A percentile compares a stretch with the other conserved stretches of the same genome.
These are phyloP conservation scores for Echinosphaeria canescens DNA, from an alignment of 2,329 filamentous ascomycete species.

Conservation along the genomic window DNA sequence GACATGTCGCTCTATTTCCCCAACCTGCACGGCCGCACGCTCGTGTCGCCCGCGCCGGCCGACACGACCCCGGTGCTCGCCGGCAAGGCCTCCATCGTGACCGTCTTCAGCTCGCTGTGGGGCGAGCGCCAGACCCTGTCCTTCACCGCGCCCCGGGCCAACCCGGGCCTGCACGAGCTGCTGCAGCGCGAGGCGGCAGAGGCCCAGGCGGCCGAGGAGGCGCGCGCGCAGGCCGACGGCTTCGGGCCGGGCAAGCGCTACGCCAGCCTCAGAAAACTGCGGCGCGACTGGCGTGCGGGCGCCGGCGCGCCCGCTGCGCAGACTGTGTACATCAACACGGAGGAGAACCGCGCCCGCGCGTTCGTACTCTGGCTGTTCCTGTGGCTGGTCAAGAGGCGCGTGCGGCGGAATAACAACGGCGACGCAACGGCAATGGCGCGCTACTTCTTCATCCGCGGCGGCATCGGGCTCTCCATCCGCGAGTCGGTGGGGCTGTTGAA, in stretches of 20 bases:
- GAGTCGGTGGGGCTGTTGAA: slow-evolving; percentile 57
- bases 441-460: slow-evolving; percentile 38
- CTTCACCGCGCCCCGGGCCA: slow-evolving; percentile 43
- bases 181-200: no score
- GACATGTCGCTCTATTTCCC: slow-evolving; percentile 82
- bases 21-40: slow-evolving; percentile 65
- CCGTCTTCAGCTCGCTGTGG: slow-evolving; percentile 68
- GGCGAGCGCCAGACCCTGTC: slow-evolving; percentile 58
- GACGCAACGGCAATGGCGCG: no score
- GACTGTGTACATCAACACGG: slow-evolving; percentile 69
- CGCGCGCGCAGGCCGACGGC: slow-evolving; percentile 15
- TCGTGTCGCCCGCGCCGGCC: slow-evolving; percentile 30
- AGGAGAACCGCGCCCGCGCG: slow-evolving; percentile 54
- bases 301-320: slow-evolving; percentile 25
- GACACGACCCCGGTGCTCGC: slow-evolving; percentile 59
- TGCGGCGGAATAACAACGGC: slow-evolving; percentile 27
- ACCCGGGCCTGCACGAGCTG: slow-evolving; percentile 45
- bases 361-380: slow-evolving; percentile 34
- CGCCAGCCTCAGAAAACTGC: no score
- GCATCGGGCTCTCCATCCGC: slow-evolving; percentile 35
- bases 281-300: no score
- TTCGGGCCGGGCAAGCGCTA: no score
- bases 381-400: slow-evolving; percentile 23
- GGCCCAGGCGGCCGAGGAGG: background rate
- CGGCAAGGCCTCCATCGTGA: slow-evolving; percentile 58